Base-by-base conservation (phyloP, 2,329 filamentous ascomycete genomes). In the Aspergillus udagawae region DNA sequence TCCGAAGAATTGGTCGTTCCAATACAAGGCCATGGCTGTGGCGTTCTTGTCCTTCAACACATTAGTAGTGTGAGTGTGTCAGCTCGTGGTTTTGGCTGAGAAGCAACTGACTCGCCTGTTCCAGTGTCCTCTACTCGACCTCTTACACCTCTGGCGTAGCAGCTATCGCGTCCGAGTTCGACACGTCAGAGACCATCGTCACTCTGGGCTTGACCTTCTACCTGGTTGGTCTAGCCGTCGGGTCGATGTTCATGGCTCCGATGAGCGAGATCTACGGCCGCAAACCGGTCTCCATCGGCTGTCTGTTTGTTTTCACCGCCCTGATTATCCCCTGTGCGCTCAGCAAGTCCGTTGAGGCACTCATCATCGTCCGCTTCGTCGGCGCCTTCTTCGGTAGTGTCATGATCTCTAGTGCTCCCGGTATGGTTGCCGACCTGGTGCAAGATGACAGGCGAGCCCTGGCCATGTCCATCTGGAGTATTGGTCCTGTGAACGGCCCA, bases 401-500 rank as follows among this genome's bases (percentile, higher is more conserved):
- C 45, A 89, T 95, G 84, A 86, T 96, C 27, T 85, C 86, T 12
- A 96, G 95, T 69, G 85, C 88, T 1, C 91, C 92, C 0, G 92
- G 92, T 2, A 91, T 87, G 7, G 83, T 96, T 10, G 86, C 89
- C 28, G 92, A 97, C 71, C 87, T 96, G 51, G 86, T 90, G n/a
- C 82, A 83, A 14, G 90, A 93, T 49, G 86, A 95, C 51, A 86
- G 89, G 66, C 86, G 92, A 17, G 90, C 91, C 2, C 76, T 94
- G n/a, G 88, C 88, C 45, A 91, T 96, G 74, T 90, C 86, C 4
- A 80, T 96, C 35, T 96, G 91, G 86, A 85, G 82, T 59, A 86
- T 96, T 54, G 92, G 91, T 0, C 92, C 92, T 0, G 83, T 96
- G 71, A 96, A 96, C 67, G 92, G 89, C 17, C 89, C 75, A 52